Base-by-base conservation (phyloP, 129 eudicot species). In the Pittosporum tobira region DNA sequence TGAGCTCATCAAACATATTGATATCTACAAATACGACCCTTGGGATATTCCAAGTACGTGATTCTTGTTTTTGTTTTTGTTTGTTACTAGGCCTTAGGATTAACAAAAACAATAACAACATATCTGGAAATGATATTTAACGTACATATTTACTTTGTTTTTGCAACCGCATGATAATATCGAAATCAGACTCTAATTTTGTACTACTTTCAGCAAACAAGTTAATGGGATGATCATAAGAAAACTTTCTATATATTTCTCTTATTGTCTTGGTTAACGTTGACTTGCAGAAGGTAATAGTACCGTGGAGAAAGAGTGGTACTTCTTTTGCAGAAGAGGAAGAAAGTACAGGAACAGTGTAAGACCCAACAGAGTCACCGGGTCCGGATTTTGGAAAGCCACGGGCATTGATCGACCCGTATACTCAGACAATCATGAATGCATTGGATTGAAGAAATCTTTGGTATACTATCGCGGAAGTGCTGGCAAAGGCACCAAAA, bases 301-400 rank as follows among this genome's bases (percentile, higher is more conserved):
- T 25, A 62, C 58, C 6, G 95, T 84, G 59, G 94, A 90, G 7
- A 90, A 77, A 44, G 97, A 90, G 56, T 82, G 97, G 97, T 90
- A 85, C 71, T 90, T 90, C 80, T 90, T 64, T 52, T 90, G 97
- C 71, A 82, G 73, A 73, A 82, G 97, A 69, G 97, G 95, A 43
- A 85, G 97, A 59, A 90, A 90, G 67, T 90, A 90, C 61, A 82
- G 94, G 57, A 90, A 90, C 71, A 90, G 97, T 66, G 61, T 83
- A 38, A 76, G 97, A 63, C 97, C 97, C 7, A 90, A 90, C 76
- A 75, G 97, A 60, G 97, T 90, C 16, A 85, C 97, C 1, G 88
- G 95, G 18, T 90, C 95, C 4, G 97, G 97, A 50, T 90, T 90
- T 61, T 90, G 97, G 97, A 90, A 90, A 57, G 97, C 97, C 23